Conservation (phyloP, 345 rosid species). For the Moricandia arvensis region DNA sequence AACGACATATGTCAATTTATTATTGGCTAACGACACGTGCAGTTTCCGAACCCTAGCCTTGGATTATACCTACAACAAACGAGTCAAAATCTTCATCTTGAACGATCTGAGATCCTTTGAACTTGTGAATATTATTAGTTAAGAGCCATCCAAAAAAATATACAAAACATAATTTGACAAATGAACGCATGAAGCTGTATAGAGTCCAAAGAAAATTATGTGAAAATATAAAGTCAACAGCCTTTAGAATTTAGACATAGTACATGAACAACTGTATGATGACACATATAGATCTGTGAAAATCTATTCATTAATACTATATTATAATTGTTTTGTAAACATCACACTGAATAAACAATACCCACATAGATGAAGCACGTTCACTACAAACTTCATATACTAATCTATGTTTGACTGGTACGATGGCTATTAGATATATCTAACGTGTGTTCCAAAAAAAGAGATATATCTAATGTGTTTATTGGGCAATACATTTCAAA, state of each 20-base stretch:
- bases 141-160: not conserved
- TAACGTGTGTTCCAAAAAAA: no score
- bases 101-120: not conserved
- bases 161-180: not conserved
- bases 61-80: not conserved
- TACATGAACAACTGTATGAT: conserved; percentile 1
- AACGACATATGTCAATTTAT: not conserved
- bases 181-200: not conserved
- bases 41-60: conserved; percentile 18
- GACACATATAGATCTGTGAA: not conserved
- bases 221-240: conserved; percentile 2
- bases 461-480: not conserved
- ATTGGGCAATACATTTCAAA: not conserved
- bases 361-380: not conserved
- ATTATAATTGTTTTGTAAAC: conserved; percentile 1
- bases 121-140: not conserved
- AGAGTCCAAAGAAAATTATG: not conserved
- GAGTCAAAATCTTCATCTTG: not conserved
- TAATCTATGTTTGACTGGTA: conserved; percentile 3
- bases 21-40: conserved; percentile 18
- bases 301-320: not conserved
- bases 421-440: no score
- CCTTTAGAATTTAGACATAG: not conserved
- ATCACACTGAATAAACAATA: not conserved
- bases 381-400: not conserved